Percentiles rank a stretch among this genome's conserved stretches.
These are phyloP conservation scores for Aureobasidium sp. DNA, from an alignment of 2,329 filamentous ascomycete genomes.

Conservation along the genomic window DNA sequence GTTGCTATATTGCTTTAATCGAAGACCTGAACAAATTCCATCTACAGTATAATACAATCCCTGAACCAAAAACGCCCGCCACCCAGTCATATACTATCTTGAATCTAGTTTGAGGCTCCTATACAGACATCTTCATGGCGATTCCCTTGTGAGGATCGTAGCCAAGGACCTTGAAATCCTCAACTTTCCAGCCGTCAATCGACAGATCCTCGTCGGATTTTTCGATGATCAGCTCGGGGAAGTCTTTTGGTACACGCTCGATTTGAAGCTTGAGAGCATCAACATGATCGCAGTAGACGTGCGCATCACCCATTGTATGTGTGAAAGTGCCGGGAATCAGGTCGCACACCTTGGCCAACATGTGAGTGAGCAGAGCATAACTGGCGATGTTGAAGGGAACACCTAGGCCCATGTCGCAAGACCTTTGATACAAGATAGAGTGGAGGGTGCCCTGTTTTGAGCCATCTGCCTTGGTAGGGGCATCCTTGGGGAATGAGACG, in stretches of 20 bases:
- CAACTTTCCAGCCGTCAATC: conserved; percentile 83
- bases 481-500: conserved; percentile 59
- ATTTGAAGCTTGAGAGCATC: conserved; percentile 79
- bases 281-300: conserved; percentile 89
- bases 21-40: not conserved
- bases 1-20: not conserved
- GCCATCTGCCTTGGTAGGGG: conserved; percentile 25
- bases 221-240: conserved; percentile 70
- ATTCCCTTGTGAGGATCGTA: conserved; percentile 90
- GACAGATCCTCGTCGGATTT: conserved; percentile 57
- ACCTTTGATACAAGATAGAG: conserved; percentile 87
- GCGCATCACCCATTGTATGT: conserved; percentile 97
- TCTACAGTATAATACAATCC: no score
- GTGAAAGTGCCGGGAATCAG: conserved; percentile 80
- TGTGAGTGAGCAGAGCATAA: conserved; percentile 90
- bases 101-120: not conserved
- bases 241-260: conserved; percentile 68
- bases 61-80: not conserved
- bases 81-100: not conserved
- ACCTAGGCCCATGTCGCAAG: conserved; percentile 93
- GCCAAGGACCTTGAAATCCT: conserved; percentile 80
- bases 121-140: conserved; percentile 98
- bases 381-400: conserved; percentile 97
- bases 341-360: conserved; percentile 82
- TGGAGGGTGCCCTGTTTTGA: conserved; percentile 62